phyloP scores from a whole-genome alignment of 257 asterid genomes.

The Lycium barbarum region DNA sequence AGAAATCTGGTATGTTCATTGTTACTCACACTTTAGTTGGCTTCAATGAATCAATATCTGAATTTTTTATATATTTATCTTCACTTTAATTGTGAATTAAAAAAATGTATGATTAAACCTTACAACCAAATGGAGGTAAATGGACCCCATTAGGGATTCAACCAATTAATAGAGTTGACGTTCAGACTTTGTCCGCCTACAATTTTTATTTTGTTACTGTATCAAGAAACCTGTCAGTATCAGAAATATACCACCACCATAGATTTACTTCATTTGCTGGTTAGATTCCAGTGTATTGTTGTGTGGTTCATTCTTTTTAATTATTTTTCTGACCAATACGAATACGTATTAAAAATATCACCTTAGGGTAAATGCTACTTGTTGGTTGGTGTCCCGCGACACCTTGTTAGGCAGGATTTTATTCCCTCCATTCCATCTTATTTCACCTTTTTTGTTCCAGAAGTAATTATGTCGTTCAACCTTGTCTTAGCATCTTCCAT shows the following conservation, averaged over 20 bases:
- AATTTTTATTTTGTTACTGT: neutral
- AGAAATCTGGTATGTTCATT: constrained; percentile 56
- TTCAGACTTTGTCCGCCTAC: constrained; percentile 4
- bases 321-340: too few relatives aligned
- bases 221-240: neutral
- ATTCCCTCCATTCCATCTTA: too few relatives aligned
- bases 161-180: neutral
- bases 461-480: too few relatives aligned
- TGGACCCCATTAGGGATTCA: neutral
- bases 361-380: too few relatives aligned
- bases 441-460: too few relatives aligned
- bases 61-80: constrained; percentile 20
- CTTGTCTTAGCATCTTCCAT: too few relatives aligned
- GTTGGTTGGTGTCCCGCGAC: too few relatives aligned
- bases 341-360: too few relatives aligned
- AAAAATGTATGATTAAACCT: neutral
- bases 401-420: too few relatives aligned
- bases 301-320: neutral
- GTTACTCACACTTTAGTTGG: too few relatives aligned
- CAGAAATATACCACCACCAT: neutral
- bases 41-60: neutral
- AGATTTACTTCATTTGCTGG: neutral
- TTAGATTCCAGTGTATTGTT: constrained; percentile 20
- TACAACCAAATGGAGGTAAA: neutral
- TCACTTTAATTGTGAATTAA: neutral